Evolutionary conservation across 306 rosid genomes (phyloP), one percentile per base, ranked within the genome.

Genomic region (Sechiopsis laciniata): DNA sequence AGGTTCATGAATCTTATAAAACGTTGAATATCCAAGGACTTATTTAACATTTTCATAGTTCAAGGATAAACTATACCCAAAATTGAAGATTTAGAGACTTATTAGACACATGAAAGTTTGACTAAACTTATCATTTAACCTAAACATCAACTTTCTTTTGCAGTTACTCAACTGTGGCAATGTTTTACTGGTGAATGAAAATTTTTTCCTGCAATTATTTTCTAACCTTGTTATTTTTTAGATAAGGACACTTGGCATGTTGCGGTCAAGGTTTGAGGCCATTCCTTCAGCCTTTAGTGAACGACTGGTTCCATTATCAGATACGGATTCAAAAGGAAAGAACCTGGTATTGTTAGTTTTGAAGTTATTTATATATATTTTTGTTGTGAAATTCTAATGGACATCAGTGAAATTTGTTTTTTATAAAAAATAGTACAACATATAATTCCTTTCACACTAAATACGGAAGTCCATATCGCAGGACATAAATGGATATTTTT

Each of bases 211-310:
- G 56, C 74, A 77, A 46, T 64, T 68, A 52, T 54, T 77, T 68
- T 29, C 67, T 46, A 50, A 69, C 57, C 82, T 78, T 81, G 75
- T 24, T 74, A 52, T 82, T 68, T 81, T 71, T 74, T 84, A 95
- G 99, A 95, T 95, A 84, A 86, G 99, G 73, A 95, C 99, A n/a
- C 99, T 95, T 77, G 99, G 99, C 75, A 91, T 89, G 97, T 84
- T 95, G 76, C 87, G 97, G 55, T 88, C 96, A 73, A 89, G 97
- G 84, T 95, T 95, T 77, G 88, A 79, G 57, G 74, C 87, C 64
- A 84, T 95, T 74, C 97, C 97, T 75, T 56, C 73, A 77, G 95
- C 92, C 79, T 95, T 95, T 82, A 81, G 80, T 75, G 15, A 55
- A 14, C 86, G 90, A 66, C 93, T 95, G 80, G 81, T 86, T 86